These are phyloP conservation scores for Trichomonas vaginalis DNA, from an alignment of 208 protist species.

Conservation along the genomic window DNA sequence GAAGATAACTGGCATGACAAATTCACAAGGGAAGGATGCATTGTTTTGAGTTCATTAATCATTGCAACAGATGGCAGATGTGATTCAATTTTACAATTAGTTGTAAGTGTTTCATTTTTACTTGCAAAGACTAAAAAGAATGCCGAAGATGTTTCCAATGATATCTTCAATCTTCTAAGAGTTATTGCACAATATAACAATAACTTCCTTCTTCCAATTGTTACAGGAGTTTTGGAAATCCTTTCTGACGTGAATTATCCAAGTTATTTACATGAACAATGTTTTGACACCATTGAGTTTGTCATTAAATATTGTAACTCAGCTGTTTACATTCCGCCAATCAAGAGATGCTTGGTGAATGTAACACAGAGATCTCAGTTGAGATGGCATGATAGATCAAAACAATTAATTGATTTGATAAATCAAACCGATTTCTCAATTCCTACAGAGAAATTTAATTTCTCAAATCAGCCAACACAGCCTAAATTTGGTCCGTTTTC, in stretches of 20 bases:
- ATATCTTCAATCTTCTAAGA: background rate
- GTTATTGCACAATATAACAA: background rate
- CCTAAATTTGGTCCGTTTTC: background rate
- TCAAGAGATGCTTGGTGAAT: background rate
- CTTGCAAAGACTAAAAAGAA: background rate
- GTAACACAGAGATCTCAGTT: background rate
- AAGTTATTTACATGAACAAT: background rate
- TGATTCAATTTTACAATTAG: background rate
- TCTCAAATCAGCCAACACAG: background rate
- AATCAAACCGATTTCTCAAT: background rate
- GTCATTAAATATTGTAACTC: background rate
- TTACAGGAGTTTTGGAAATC: background rate
- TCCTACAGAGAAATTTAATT: background rate
- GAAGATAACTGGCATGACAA: background rate
- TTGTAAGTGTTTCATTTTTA: background rate
- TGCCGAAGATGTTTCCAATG: background rate
- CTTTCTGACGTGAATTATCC: background rate
- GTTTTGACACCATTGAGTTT: background rate
- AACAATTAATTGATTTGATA: background rate
- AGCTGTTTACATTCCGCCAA: background rate
- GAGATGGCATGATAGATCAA: background rate
- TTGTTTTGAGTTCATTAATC: background rate
- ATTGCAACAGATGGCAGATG: background rate
- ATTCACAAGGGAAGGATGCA: background rate
- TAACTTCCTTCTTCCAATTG: background rate